Base-by-base conservation (phyloP, 768 basidiomycete species). In the Macrocybe gigantea region DNA sequence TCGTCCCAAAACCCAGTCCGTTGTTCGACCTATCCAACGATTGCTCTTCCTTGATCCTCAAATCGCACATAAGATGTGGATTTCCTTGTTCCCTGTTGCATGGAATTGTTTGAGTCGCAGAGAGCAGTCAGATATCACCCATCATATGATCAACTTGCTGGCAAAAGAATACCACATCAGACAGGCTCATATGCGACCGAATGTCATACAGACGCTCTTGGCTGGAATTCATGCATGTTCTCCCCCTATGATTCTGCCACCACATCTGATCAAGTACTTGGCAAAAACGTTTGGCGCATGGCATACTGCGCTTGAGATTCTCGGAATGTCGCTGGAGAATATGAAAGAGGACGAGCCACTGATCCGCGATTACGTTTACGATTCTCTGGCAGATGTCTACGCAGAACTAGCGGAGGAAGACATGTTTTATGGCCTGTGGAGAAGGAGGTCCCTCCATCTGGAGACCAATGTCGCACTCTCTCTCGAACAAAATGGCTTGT, bases 201-300 rank as follows among this genome's bases (percentile, higher is more conserved):
- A 98, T 61, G 80, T 95, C 49, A 80, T 98, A 40, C 88, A 96
- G 61, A 93, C 93, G 0, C 73, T 99, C 30, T 82, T 99, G 15
- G 78, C 79, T 13, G 91, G 91, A 1, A 75, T 90, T 37, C 82
- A 90, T 36, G 79, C 84, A n/a, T 96, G 94, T 62, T 79, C 74
- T 6, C 92, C 94, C 5, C 78, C 88, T 0, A 85, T 96, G 77
- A 82, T 80, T 31, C 75, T 99, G 2, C 96, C 96, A 6, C 94
- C 96, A 8, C 88, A 95, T 58, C 80, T 99, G 33, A 78, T 97
- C 56, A 97, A 97, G 62, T 99, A 93, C 62, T 82, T 98, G 33
- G 92, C 90, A 12, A 96, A 97, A 68, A 91, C 91, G 0, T 99
- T 88, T 64, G 85, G 91, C 35, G 89, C 90, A n/a, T 98, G 95